A percentile compares a stretch with the other conserved stretches of the same genome.
phyloP scores from a whole-genome alignment of 2,329 filamentous ascomycete genomes.

The Phyllosticta paracitricarpa region DNA sequence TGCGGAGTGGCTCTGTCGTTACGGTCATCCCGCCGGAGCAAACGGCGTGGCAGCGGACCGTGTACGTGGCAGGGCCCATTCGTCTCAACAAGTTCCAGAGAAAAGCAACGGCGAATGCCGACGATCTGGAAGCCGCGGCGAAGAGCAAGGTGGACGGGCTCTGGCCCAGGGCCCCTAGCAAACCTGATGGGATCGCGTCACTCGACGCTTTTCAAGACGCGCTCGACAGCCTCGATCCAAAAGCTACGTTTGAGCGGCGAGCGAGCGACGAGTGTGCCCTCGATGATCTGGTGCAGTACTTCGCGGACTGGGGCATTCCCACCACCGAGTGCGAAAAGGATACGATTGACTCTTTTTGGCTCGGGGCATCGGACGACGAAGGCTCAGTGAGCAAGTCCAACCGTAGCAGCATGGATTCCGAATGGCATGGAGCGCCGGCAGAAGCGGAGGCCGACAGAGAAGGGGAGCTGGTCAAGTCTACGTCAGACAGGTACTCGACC shows the following conservation, averaged over 20 bases:
- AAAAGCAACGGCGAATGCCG: not conserved
- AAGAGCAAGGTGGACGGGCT: not conserved
- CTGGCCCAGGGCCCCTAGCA: not conserved
- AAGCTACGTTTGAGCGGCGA: conserved; percentile 14
- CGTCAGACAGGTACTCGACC: not conserved
- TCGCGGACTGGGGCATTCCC: conserved; percentile 29
- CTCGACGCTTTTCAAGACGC: conserved; percentile 5
- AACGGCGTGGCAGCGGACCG: conserved; percentile 22
- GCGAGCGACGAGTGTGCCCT: conserved; percentile 25
- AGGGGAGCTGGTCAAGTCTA: not conserved
- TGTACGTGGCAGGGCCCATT: conserved; percentile 35
- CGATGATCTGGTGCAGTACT: conserved; percentile 34
- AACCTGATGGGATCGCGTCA: not conserved
- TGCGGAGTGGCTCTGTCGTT: conserved; percentile 24
- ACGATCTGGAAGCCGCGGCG: not conserved
- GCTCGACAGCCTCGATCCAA: not conserved
- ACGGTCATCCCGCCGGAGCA: conserved; percentile 25
- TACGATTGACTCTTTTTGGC: conserved; percentile 3
- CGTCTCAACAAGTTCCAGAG: conserved; percentile 21
- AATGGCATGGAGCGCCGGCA: not conserved
- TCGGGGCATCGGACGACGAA: conserved; percentile 18
- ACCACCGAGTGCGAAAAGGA: not conserved
- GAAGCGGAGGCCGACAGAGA: not conserved
- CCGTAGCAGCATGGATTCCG: not conserved
- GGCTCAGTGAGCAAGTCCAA: not conserved